phyloP scores from a whole-genome alignment of 805 yeast genomes.

The Hanseniaspora taiwanica region DNA sequence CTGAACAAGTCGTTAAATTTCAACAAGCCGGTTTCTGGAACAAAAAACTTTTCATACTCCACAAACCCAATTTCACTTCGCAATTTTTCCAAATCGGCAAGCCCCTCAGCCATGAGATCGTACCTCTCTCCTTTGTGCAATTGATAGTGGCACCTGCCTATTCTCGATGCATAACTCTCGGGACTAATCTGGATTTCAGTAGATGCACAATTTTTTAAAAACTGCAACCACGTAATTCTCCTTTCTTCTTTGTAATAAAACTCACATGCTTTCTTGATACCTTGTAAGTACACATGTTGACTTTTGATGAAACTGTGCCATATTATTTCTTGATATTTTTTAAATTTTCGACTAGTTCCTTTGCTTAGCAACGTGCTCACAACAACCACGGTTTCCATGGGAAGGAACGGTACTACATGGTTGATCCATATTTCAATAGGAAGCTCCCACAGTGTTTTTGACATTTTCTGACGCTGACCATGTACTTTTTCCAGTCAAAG shows the following conservation, averaged over 20 bases:
- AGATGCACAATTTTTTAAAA: background rate
- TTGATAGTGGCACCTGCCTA: too few relatives aligned
- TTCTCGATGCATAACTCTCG: too few relatives aligned
- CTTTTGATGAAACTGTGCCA: background rate
- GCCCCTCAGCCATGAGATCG: background rate
- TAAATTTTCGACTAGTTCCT: background rate
- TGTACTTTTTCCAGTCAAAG: too few relatives aligned
- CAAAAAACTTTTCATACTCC: background rate
- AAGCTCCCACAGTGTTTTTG: too few relatives aligned
- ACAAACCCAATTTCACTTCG: background rate
- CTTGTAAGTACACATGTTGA: background rate
- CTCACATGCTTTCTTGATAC: background rate
- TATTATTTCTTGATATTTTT: background rate
- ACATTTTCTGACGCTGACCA: background rate
- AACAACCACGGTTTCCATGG: background rate
- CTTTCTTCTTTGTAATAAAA: background rate
- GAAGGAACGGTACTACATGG: background rate
- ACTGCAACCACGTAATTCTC: background rate
- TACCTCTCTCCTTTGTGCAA: too few relatives aligned
- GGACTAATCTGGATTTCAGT: background rate
- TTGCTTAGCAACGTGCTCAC: background rate
- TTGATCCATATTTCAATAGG: background rate
- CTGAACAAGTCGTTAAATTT: background rate
- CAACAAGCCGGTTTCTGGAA: background rate
- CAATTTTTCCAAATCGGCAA: background rate